These are phyloP conservation scores for Heteromeles arbutifolia DNA, from an alignment of 306 rosid genomes.

Conservation along the genomic window DNA sequence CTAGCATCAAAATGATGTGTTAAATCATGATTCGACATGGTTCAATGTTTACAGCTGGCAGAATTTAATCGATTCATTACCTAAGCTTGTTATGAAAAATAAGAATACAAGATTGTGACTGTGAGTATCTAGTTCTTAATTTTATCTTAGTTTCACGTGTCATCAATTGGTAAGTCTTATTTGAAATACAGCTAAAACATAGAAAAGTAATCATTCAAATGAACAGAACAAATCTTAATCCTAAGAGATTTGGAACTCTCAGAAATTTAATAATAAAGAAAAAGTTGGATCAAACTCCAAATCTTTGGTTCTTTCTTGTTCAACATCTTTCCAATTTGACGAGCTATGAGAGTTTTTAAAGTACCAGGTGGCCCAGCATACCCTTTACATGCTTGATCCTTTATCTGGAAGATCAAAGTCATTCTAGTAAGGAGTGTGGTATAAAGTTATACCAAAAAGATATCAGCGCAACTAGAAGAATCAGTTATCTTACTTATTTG, in stretches of 20 bases:
- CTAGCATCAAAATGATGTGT: background rate
- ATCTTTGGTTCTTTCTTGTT: slow-evolving; percentile 98
- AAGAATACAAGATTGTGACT: background rate
- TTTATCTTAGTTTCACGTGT: background rate
- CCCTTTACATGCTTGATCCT: slow-evolving; percentile 98
- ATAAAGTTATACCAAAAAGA: slow-evolving; percentile 10
- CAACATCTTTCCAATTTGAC: slow-evolving; percentile 96
- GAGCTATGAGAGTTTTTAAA: slow-evolving; percentile 97
- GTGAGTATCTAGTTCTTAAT: background rate
- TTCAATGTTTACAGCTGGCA: background rate
- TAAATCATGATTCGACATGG: background rate
- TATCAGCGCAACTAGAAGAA: slow-evolving; percentile 1
- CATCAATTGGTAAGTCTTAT: background rate
- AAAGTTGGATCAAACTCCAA: slow-evolving; percentile 18
- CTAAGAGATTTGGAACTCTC: background rate
- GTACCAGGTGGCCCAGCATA: slow-evolving; percentile 99
- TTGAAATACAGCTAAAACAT: background rate
- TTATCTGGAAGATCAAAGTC: slow-evolving; percentile 52
- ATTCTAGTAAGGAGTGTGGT: slow-evolving; percentile 25
- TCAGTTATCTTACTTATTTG: slow-evolving; percentile 61
- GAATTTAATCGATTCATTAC: background rate
- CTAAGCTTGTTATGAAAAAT: background rate
- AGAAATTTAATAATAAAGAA: background rate
- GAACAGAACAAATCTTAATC: background rate
- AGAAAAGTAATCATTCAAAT: background rate